Evolutionary conservation across 2,329 filamentous ascomycete genomes (phyloP), one percentile per base, ranked within the genome.

Genomic region (Stemphylium lycopersici): DNA sequence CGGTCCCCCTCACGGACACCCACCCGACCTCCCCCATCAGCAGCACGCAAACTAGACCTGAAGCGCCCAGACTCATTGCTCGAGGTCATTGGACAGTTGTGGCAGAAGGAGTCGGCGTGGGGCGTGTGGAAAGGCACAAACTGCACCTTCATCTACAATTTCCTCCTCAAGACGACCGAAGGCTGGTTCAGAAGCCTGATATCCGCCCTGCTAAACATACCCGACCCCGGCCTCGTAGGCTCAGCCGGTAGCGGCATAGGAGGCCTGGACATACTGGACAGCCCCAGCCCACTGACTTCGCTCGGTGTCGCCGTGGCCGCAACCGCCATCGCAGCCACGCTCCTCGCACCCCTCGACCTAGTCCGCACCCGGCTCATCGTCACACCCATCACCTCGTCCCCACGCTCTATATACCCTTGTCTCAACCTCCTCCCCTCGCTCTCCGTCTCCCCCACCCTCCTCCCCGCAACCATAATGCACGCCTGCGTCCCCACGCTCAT

Each of bases 61-160:
- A 88, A 87, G 61, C 87, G 87, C 55, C 81, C 90, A 10, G 90
- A 93, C 70, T 93, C 93, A 0, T 81, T 98, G 52, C 84, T 93
- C 65, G 91, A 96, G 62, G 91, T 95, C 2, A 85, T 99, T 56
- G 87, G 88, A 6, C 90, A 96, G 71, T 79, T 98, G 16, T 98
- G 95, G 90, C 84, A 88, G 42, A 93, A 90, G 64, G 93, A 96
- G 72, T 91, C 92, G 32, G 88, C 88, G 0, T 93, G 92, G 83
- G 95, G 95, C 4, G 87, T 97, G 4, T 99, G 93, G 93, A 97
- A 97, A 74, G 84, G 89, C 7, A 91, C 92, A 33, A 98, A 98
- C 72, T 87, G 90, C 12, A 96, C 92, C 1, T 99, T 98, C 69
- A 81, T 98, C 44, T 96, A 98, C 77, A 90, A 88, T 0, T 85